Conservation (phyloP, 2,329 filamentous ascomycete genomes). For the Beauveria varroae region DNA sequence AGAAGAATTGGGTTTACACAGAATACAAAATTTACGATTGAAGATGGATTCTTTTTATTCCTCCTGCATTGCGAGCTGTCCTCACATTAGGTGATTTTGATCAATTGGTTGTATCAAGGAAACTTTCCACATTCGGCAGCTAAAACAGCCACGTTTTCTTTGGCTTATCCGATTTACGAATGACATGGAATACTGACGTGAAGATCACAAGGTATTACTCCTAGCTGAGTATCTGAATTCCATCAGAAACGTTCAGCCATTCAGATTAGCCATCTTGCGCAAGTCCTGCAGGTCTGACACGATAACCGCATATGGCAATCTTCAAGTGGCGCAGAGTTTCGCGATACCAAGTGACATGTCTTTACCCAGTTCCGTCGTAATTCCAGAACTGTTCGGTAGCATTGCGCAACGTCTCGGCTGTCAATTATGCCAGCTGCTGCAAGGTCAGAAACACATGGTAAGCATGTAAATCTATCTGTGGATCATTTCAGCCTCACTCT, state of each 20-base stretch:
- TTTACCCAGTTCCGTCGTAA: neutral
- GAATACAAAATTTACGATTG: neutral
- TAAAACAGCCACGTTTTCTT: neutral
- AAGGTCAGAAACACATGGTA: neutral
- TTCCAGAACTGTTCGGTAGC: neutral
- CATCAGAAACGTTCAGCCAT: neutral
- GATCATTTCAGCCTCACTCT: neutral
- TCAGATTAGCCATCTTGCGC: neutral
- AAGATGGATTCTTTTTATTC: neutral
- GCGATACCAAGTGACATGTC: neutral
- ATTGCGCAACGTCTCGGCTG: neutral
- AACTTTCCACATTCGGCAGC: neutral
- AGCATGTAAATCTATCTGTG: slow-evolving; percentile 1
- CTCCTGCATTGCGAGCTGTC: neutral
- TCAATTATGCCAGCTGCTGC: neutral
- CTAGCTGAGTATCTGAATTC: neutral
- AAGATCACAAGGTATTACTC: neutral
- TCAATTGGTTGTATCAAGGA: neutral
- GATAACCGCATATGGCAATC: neutral
- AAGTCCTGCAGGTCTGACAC: neutral
- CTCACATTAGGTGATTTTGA: neutral
- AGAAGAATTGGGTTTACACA: neutral
- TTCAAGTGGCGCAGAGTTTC: neutral
- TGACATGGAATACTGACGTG: neutral
- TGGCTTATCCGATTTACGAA: neutral